Evolutionary conservation across 306 rosid species (phyloP).

Genomic region (Dryas octopetala): DNA sequence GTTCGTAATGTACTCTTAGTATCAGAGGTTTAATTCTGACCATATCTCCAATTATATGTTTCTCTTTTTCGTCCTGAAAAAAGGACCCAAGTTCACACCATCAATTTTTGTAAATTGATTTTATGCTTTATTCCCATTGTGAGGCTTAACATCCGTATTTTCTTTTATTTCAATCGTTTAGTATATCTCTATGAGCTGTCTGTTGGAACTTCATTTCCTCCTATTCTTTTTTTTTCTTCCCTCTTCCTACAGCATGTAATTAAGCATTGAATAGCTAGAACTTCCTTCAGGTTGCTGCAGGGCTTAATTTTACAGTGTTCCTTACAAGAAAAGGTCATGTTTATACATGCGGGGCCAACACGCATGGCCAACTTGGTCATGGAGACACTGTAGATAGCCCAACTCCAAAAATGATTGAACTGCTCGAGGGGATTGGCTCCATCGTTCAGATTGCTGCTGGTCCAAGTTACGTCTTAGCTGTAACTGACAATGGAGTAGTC

Average conservation of each 20-base stretch:
- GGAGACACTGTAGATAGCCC: constrained; percentile 72
- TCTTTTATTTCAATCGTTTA: not conserved
- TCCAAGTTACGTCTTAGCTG: constrained; percentile 71
- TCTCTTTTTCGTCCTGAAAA: not conserved
- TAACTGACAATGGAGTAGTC: constrained; percentile 58
- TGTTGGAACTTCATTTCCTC: not conserved
- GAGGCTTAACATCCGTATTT: not conserved
- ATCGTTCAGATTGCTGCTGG: constrained; percentile 84
- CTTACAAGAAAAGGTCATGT: constrained; percentile 79
- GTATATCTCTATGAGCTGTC: not conserved
- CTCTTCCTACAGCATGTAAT: not conserved
- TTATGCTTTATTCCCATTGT: not conserved
- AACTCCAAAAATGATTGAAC: constrained; percentile 64
- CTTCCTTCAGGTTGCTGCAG: constrained; percentile 74
- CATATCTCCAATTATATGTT: not conserved
- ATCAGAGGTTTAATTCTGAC: not conserved
- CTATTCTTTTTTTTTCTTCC: not conserved
- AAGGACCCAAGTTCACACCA: not conserved
- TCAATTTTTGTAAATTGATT: too few relatives aligned
- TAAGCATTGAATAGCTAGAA: not conserved
- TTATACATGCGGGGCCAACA: constrained; percentile 80
- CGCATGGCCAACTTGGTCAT: constrained; percentile 91
- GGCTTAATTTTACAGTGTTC: constrained; percentile 84
- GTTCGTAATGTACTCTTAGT: not conserved
- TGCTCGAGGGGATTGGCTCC: constrained; percentile 48